These are phyloP conservation scores for Ustilago tritici DNA, from an alignment of 1,284 basidiomycete species.

Conservation along the genomic window DNA sequence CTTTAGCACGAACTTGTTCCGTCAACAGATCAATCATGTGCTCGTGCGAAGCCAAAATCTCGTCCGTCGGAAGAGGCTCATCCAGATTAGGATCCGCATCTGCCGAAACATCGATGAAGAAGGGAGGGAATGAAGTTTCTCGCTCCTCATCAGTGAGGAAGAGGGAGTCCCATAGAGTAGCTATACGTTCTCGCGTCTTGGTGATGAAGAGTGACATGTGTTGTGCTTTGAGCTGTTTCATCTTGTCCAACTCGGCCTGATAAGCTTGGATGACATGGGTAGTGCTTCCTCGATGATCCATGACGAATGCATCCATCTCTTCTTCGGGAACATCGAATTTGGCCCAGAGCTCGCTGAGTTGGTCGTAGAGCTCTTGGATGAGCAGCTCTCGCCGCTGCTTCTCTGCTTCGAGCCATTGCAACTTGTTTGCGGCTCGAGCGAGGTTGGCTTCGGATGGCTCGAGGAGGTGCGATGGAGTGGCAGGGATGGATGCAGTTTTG, in stretches of 20 bases:
- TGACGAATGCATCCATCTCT: conserved; percentile 68
- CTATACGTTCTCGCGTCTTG: conserved; percentile 85
- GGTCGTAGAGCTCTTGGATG: conserved; percentile 67
- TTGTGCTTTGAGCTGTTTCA: conserved; percentile 87
- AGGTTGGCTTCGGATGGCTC: conserved; percentile 48
- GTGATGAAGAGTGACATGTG: conserved; percentile 87
- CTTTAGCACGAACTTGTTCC: conserved; percentile 82
- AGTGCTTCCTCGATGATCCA: conserved; percentile 77
- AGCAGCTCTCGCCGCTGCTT: conserved; percentile 59
- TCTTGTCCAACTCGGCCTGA: conserved; percentile 87
- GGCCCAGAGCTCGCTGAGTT: conserved; percentile 67
- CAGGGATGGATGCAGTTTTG: conserved; percentile 25
- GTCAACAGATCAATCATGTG: conserved; percentile 84
- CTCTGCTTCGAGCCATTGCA: conserved; percentile 57
- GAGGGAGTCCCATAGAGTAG: conserved; percentile 84
- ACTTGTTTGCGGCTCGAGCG: conserved; percentile 29
- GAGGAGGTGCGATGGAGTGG: conserved; percentile 43
- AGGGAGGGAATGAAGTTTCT: conserved; percentile 70
- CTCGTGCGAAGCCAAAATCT: conserved; percentile 84
- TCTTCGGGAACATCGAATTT: conserved; percentile 66
- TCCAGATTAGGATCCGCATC: conserved; percentile 42
- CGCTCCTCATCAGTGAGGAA: conserved; percentile 86
- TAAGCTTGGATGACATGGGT: conserved; percentile 81
- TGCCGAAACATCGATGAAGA: conserved; percentile 51
- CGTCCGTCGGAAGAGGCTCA: conserved; percentile 56